Evolutionary conservation across 164 flowering plant genomes (phyloP).

Genomic region (Nymphaea colorata): DNA sequence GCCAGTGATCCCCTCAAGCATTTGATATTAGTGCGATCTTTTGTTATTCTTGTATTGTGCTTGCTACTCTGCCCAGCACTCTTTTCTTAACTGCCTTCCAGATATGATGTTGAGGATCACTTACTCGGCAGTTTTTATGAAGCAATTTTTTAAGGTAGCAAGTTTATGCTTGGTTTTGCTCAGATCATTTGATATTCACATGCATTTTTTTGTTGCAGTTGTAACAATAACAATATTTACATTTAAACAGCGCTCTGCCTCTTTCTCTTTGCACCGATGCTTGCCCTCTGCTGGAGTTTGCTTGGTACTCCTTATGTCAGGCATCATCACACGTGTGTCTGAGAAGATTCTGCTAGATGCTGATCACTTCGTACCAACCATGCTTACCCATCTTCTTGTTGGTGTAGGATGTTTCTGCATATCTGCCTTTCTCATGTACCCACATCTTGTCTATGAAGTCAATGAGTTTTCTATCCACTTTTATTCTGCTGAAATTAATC

Average conservation of each 20-base stretch:
- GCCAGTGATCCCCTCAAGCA: too few species aligned
- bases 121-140: slow-evolving; percentile 75
- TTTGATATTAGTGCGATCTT: too few species aligned
- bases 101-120: slow-evolving; percentile 79
- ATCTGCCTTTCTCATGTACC: slow-evolving; percentile 64
- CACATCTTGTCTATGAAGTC: neutral
- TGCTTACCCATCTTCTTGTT: slow-evolving; percentile 49
- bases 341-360: slow-evolving; percentile 56
- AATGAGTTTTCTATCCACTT: neutral
- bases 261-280: slow-evolving; percentile 55
- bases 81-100: slow-evolving; percentile 22
- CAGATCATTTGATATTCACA: neutral
- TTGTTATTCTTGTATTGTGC: too few species aligned
- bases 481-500: neutral
- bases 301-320: slow-evolving; percentile 40
- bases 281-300: slow-evolving; percentile 65
- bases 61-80: slow-evolving; percentile 7
- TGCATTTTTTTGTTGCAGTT: slow-evolving; percentile 3
- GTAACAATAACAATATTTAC: neutral
- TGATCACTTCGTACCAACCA: slow-evolving; percentile 59
- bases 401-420: slow-evolving; percentile 57
- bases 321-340: slow-evolving; percentile 43
- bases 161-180: neutral
- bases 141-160: slow-evolving; percentile 61
- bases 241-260: slow-evolving; percentile 40